Evolutionary conservation across 495 filamentous ascomycete species (phyloP).

Genomic region (Penicillium lagena): DNA sequence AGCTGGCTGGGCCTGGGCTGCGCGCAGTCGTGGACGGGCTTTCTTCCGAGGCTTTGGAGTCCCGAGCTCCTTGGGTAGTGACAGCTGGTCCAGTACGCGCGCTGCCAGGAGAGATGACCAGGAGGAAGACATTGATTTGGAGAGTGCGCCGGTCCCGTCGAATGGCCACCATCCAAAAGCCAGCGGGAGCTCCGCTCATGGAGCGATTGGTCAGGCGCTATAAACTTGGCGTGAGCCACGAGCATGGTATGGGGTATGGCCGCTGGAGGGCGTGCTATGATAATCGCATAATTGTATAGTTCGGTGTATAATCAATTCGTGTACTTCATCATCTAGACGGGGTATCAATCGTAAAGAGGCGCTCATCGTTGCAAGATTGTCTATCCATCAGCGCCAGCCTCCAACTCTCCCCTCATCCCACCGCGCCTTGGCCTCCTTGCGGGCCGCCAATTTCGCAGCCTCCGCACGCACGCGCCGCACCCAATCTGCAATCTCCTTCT

Average conservation of each 20-base stretch:
- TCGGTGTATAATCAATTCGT: neutral
- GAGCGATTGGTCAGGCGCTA: neutral
- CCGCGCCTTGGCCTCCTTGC: constrained; percentile 75
- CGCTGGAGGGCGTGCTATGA: too few species aligned
- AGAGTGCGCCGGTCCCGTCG: constrained; percentile 4
- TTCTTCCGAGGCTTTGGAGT: constrained; percentile 60
- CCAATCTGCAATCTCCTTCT: constrained; percentile 80
- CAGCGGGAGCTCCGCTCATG: neutral
- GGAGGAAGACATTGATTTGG: constrained; percentile 4
- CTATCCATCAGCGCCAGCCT: constrained; percentile 67
- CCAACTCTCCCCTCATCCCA: constrained; percentile 95
- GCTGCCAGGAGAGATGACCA: neutral
- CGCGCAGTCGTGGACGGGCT: constrained; percentile 31
- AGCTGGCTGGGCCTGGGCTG: constrained; percentile 48
- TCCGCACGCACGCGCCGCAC: constrained; percentile 70
- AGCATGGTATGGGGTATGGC: neutral
- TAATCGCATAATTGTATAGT: neutral
- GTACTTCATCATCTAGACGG: neutral
- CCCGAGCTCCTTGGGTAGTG: constrained; percentile 34
- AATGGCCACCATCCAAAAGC: neutral
- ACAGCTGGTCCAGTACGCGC: constrained; percentile 16
- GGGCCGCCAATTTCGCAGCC: constrained; percentile 64
- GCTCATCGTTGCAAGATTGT: neutral
- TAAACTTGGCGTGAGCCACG: neutral
- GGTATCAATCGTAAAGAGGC: neutral